phyloP scores from a whole-genome alignment of 2,329 filamentous ascomycete species.

The Hypomyces rosellus region DNA sequence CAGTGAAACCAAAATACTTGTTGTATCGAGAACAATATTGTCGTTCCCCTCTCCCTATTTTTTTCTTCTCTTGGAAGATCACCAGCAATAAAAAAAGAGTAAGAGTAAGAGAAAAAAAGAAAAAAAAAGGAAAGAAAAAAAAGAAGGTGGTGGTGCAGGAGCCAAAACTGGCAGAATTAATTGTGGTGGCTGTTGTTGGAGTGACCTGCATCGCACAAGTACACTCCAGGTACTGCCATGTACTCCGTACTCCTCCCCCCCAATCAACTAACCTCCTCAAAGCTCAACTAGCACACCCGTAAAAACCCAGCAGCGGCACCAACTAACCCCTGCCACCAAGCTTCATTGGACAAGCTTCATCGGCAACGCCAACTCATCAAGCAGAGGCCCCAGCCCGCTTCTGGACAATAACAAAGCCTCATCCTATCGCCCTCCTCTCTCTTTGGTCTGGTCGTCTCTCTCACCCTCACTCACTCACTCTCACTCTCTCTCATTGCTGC shows the following conservation, averaged over 20 bases:
- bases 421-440: background rate
- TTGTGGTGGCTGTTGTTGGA: background rate
- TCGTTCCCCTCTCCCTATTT: too few relatives aligned
- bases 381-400: slow-evolving; percentile 17
- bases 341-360: slow-evolving; percentile 30
- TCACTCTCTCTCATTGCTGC: background rate
- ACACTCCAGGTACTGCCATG: background rate
- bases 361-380: slow-evolving; percentile 36
- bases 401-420: slow-evolving; percentile 30
- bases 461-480: background rate
- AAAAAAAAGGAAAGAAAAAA: slow-evolving; percentile 1
- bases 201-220: background rate
- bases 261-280: background rate
- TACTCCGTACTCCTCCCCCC: background rate
- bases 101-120: background rate
- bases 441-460: background rate
- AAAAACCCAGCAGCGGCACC: slow-evolving; percentile 13
- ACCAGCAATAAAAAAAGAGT: background rate
- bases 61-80: too few relatives aligned
- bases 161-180: background rate
- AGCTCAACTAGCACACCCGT: slow-evolving; percentile 11
- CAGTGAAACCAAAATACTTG: background rate
- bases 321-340: slow-evolving; percentile 20
- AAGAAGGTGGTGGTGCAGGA: slow-evolving; percentile 3
- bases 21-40: too few relatives aligned